A percentile compares a stretch with the other conserved stretches of the same genome.
These are phyloP conservation scores for Fusarium sp. DNA, from an alignment of 2,329 filamentous ascomycete genomes.

Conservation along the genomic window DNA sequence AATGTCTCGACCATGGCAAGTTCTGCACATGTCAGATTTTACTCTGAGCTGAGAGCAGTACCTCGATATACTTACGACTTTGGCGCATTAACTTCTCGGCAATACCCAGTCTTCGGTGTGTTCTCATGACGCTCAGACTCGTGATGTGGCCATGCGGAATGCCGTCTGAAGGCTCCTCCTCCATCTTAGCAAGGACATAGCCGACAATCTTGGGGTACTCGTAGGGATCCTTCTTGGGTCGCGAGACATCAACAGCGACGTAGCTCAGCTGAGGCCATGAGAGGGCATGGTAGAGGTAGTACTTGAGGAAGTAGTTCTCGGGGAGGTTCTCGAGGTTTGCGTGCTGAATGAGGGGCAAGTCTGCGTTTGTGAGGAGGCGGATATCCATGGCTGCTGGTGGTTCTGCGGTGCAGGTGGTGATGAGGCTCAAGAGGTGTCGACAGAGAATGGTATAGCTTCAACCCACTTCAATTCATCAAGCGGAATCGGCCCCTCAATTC, in stretches of 20 bases:
- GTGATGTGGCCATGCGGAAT: slow-evolving; percentile 97
- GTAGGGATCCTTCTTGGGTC: slow-evolving; percentile 79
- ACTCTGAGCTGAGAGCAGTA: too few relatives aligned
- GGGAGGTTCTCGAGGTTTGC: slow-evolving; percentile 99
- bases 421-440: slow-evolving; percentile 14
- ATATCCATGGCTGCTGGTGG: slow-evolving; percentile 78
- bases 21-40: slow-evolving; percentile 60
- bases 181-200: slow-evolving; percentile 99
- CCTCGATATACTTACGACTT: slow-evolving; percentile 72
- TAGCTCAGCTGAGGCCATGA: slow-evolving; percentile 98
- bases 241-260: slow-evolving; percentile 91
- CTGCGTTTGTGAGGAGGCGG: slow-evolving; percentile 81
- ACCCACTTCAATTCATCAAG: slow-evolving; percentile 12
- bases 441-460: slow-evolving; percentile 23
- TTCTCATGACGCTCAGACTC: slow-evolving; percentile 93
- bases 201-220: slow-evolving; percentile 98
- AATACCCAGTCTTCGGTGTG: slow-evolving; percentile 87
- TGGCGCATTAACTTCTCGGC: slow-evolving; percentile 98
- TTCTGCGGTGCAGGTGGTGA: neutral
- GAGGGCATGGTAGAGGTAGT: slow-evolving; percentile 98
- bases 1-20: slow-evolving; percentile 97
- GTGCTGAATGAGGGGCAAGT: slow-evolving; percentile 93
- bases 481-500: slow-evolving; percentile 24
- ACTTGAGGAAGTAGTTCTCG: slow-evolving; percentile 99
- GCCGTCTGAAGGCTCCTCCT: slow-evolving; percentile 93